Conservation (phyloP, 352 stramenopile species). For the Blastocystis sp. region DNA sequence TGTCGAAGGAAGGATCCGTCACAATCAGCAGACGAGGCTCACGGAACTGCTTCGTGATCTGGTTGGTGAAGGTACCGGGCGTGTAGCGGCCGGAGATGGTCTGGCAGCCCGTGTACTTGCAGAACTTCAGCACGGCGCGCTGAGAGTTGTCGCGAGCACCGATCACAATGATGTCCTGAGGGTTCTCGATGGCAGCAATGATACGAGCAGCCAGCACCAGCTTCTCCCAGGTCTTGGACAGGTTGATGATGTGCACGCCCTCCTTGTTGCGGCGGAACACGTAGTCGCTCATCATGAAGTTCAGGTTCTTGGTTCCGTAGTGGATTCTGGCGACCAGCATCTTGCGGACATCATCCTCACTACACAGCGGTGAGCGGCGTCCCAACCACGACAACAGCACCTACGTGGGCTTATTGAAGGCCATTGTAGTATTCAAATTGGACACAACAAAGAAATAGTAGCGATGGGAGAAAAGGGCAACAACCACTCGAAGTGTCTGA, state of each 20-base stretch:
- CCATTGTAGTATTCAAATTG: slow-evolving; percentile 54
- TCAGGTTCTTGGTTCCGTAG: slow-evolving; percentile 73
- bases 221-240: slow-evolving; percentile 99
- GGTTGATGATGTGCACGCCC: slow-evolving; percentile 99
- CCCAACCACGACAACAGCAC: background rate
- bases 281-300: slow-evolving; percentile 98
- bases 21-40: slow-evolving; percentile 98
- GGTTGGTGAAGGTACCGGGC: slow-evolving; percentile 99
- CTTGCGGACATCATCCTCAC: slow-evolving; percentile 67
- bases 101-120: slow-evolving; percentile 94
- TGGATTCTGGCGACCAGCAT: slow-evolving; percentile 48
- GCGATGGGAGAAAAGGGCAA: slow-evolving; percentile 9
- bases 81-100: slow-evolving; percentile 98
- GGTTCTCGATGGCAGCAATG: slow-evolving; percentile 99
- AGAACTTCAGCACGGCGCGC: slow-evolving; percentile 98
- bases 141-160: slow-evolving; percentile 96
- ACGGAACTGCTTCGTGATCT: slow-evolving; percentile 99
- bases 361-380: background rate
- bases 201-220: slow-evolving; percentile 96
- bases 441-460: slow-evolving; percentile 63
- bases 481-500: slow-evolving; percentile 11
- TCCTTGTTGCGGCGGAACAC: slow-evolving; percentile 97
- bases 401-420: slow-evolving; percentile 66
- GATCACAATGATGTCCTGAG: slow-evolving; percentile 97
- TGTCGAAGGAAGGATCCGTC: slow-evolving; percentile 96